Evolutionary conservation across 108 stramenopile species (phyloP).

Genomic region (Nitzschia sp.): DNA sequence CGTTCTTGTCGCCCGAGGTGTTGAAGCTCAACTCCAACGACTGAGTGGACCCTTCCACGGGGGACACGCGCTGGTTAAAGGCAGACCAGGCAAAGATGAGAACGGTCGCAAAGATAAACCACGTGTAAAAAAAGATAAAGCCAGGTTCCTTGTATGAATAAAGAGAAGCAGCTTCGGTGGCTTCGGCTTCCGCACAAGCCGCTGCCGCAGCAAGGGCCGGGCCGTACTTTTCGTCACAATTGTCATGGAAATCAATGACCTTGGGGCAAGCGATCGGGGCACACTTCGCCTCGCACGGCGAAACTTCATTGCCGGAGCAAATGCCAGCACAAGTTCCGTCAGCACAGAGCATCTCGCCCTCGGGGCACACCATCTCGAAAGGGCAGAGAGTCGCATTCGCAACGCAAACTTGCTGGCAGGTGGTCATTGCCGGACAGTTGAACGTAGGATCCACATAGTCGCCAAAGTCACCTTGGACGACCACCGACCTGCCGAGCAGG

Average conservation of each 20-base stretch:
- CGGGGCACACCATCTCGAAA: conserved; percentile 23
- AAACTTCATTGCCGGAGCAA: not conserved
- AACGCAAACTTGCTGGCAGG: conserved; percentile 56
- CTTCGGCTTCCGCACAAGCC: conserved; percentile 35
- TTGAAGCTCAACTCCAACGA: conserved; percentile 17
- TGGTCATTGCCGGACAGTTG: conserved; percentile 50
- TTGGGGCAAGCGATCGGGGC: conserved; percentile 26
- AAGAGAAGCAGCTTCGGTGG: conserved; percentile 35
- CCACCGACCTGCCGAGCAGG: not conserved
- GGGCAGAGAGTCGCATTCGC: conserved; percentile 47
- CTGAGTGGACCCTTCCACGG: conserved; percentile 35
- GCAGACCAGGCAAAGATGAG: conserved; percentile 52
- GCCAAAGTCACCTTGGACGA: conserved; percentile 11
- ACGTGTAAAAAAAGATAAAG: conserved; percentile 46
- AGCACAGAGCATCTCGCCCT: conserved; percentile 32
- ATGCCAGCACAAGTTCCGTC: conserved; percentile 52
- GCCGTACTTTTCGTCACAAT: conserved; percentile 18
- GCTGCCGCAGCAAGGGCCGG: conserved; percentile 9
- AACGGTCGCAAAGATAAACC: conserved; percentile 33
- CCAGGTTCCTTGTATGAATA: conserved; percentile 34
- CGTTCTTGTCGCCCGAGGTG: not conserved
- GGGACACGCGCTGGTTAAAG: conserved; percentile 52
- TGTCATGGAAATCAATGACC: conserved; percentile 14
- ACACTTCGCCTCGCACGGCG: conserved; percentile 17
- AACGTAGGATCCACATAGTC: conserved; percentile 53